phyloP scores from a whole-genome alignment of 495 filamentous ascomycete species.

The Aspergillus taichungensis region DNA sequence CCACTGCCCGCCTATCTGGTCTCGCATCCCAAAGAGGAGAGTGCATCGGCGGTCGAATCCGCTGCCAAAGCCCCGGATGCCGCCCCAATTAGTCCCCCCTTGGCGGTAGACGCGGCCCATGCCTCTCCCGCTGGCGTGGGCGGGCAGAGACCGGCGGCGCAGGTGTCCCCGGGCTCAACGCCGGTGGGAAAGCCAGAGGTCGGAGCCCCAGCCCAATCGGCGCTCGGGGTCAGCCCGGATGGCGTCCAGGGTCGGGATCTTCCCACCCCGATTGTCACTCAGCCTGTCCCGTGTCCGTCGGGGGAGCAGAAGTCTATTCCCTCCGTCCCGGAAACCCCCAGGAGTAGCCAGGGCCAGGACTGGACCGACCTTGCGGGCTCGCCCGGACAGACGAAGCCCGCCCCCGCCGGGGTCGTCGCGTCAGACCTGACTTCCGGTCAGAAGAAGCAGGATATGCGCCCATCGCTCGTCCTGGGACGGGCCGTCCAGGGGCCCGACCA shows the following conservation, averaged over 20 bases:
- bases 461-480: conserved; percentile 23
- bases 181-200: not conserved
- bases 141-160: conserved; percentile 8
- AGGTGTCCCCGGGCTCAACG: conserved; percentile 1
- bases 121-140: conserved; percentile 16
- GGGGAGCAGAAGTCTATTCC: conserved; percentile 12
- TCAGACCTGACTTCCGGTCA: conserved; percentile 13
- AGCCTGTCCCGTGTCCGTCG: conserved; percentile 2
- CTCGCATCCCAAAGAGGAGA: conserved; percentile 21
- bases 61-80: conserved; percentile 10
- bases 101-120: conserved; percentile 10
- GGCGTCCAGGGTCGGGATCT: conserved; percentile 6
- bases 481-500: conserved; percentile 24
- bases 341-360: conserved; percentile 18
- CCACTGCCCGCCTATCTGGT: conserved; percentile 32
- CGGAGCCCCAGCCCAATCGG: conserved; percentile 7
- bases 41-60: conserved; percentile 13
- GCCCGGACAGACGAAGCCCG: conserved; percentile 10
- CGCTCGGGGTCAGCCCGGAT: conserved; percentile 7
- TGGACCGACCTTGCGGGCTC: conserved; percentile 8
- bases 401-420: conserved; percentile 8
- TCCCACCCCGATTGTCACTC: conserved; percentile 4
- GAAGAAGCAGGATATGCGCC: conserved; percentile 24
- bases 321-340: conserved; percentile 14
- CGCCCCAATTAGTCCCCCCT: conserved; percentile 12